These are phyloP conservation scores for Suhomyces sp. DNA, from an alignment of 805 yeast genomes.

Conservation along the genomic window DNA sequence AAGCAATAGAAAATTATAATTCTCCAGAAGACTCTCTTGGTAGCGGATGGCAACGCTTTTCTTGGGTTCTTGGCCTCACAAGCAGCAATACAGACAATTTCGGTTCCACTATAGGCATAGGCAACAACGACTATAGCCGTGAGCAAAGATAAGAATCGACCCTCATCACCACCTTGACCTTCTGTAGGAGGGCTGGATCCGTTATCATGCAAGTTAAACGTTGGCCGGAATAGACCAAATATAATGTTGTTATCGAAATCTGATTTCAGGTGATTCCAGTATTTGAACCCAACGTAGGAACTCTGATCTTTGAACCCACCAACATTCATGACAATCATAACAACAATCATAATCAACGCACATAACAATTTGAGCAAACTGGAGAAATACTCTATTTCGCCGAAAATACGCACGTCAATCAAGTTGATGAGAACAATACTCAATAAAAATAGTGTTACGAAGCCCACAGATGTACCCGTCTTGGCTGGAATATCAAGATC, in stretches of 20 bases:
- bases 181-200: constrained; percentile 49
- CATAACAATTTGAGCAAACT: constrained; percentile 57
- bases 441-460: constrained; percentile 56
- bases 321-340: constrained; percentile 62
- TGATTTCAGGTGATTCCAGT: constrained; percentile 60
- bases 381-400: constrained; percentile 68
- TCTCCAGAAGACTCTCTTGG: constrained; percentile 71
- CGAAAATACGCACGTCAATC: constrained; percentile 69
- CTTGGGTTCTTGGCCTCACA: constrained; percentile 85
- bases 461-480: constrained; percentile 51
- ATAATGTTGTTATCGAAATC: constrained; percentile 47
- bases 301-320: constrained; percentile 49
- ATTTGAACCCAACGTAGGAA: constrained; percentile 59
- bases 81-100: constrained; percentile 78
- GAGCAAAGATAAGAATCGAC: constrained; percentile 59
- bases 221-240: constrained; percentile 73
- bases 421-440: constrained; percentile 55
- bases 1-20: constrained; percentile 63
- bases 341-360: constrained; percentile 53
- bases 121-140: constrained; percentile 65
- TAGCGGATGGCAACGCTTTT: constrained; percentile 72
- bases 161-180: constrained; percentile 63
- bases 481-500: constrained; percentile 49
- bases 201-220: constrained; percentile 62
- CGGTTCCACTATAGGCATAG: constrained; percentile 80